phyloP scores from a whole-genome alignment of 495 filamentous ascomycete genomes.

The Cercophora scortea region DNA sequence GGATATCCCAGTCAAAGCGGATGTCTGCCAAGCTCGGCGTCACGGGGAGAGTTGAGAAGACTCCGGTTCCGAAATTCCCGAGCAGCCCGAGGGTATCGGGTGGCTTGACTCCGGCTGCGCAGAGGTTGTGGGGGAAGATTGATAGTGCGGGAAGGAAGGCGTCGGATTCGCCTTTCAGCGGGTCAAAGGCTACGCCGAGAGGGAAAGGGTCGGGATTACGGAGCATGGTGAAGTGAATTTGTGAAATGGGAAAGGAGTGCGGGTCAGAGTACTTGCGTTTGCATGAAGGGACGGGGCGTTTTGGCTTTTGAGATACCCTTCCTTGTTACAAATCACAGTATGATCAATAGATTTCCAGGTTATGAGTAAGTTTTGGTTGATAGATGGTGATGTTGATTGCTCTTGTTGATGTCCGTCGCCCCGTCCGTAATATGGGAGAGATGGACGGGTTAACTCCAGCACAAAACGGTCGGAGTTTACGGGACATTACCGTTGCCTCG shows the following conservation, averaged over 20 bases:
- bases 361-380: neutral
- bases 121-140: constrained; percentile 65
- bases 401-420: no score
- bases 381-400: no score
- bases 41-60: constrained; percentile 50
- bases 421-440: no score
- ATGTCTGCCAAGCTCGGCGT: constrained; percentile 36
- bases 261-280: neutral
- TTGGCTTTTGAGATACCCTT: neutral
- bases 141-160: constrained; percentile 43
- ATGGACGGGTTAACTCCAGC: no score
- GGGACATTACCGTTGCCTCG: no score
- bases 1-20: constrained; percentile 65
- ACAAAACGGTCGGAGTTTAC: no score
- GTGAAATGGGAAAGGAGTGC: neutral
- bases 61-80: constrained; percentile 63
- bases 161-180: constrained; percentile 42
- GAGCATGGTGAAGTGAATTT: constrained; percentile 8
- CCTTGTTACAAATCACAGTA: neutral
- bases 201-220: constrained; percentile 15
- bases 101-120: constrained; percentile 70
- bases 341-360: neutral
- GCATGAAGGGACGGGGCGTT: neutral
- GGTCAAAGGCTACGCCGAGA: constrained; percentile 16
- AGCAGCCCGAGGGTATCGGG: constrained; percentile 62